Evolutionary conservation across 177 flowering plant genomes (phyloP).

Genomic region (Vitis hybrid): DNA sequence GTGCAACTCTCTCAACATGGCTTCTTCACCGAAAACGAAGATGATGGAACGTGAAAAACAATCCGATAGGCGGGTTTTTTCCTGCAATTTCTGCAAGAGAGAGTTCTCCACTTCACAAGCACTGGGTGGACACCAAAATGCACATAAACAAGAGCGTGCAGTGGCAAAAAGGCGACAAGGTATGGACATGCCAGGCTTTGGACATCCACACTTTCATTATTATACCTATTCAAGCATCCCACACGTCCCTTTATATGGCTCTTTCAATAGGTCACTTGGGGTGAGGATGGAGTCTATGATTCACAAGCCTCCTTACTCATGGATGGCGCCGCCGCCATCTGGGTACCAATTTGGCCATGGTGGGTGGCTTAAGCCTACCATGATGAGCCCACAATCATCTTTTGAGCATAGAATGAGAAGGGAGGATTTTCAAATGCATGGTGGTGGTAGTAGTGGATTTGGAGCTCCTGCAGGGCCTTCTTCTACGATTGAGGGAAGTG

Average conservation of each 20-base stretch:
- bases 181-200: slow-evolving; percentile 9
- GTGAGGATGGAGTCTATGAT: slow-evolving; percentile 19
- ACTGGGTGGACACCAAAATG: slow-evolving; percentile 37
- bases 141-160: slow-evolving; percentile 30
- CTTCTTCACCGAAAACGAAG: neutral
- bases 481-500: too few relatives aligned
- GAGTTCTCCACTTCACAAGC: slow-evolving; percentile 34
- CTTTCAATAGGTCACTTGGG: slow-evolving; percentile 22
- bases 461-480: too few relatives aligned
- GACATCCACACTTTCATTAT: slow-evolving; percentile 5
- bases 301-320: slow-evolving; percentile 22
- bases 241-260: slow-evolving; percentile 16
- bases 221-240: slow-evolving; percentile 21
- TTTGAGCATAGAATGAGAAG: too few relatives aligned
- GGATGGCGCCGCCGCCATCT: neutral
- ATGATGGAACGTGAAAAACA: neutral
- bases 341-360: too few relatives aligned
- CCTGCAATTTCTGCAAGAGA: slow-evolving; percentile 31
- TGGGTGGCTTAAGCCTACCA: too few relatives aligned
- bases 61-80: slow-evolving; percentile 14
- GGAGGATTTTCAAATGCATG: too few relatives aligned
- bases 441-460: too few relatives aligned
- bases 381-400: too few relatives aligned
- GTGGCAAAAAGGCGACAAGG: slow-evolving; percentile 28
- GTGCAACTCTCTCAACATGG: neutral